Conservation (phyloP, 257 asterid genomes). For the Ocimum tenuiflorum region DNA sequence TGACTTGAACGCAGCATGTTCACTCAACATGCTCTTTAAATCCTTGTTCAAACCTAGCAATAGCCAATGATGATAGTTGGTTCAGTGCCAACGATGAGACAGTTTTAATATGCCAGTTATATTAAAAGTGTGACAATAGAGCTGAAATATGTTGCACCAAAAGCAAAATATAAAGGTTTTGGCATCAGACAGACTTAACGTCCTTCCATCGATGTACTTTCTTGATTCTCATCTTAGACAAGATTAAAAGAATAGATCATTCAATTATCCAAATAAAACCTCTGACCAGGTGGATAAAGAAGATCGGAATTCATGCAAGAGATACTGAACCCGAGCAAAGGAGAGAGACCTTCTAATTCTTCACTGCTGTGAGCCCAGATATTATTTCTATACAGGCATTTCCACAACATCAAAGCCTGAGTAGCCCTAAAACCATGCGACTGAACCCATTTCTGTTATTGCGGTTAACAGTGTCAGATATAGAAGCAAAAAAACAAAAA, state of each 20-base stretch:
- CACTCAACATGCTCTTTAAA: conserved; percentile 64
- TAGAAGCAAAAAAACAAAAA: background rate
- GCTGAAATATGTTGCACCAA: background rate
- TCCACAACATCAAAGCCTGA: conserved; percentile 97
- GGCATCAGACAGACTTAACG: background rate
- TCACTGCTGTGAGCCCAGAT: conserved; percentile 64
- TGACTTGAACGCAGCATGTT: conserved; percentile 61
- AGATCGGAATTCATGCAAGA: background rate
- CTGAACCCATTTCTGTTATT: conserved; percentile 73
- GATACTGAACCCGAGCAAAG: background rate
- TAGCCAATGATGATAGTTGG: conserved; percentile 4
- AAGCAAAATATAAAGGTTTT: background rate
- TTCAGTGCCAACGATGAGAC: conserved; percentile 3
- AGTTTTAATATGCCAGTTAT: background rate
- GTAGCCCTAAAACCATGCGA: conserved; percentile 78
- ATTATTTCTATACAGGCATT: conserved; percentile 68
- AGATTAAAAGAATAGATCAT: background rate
- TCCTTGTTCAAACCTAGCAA: conserved; percentile 81
- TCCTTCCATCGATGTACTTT: background rate
- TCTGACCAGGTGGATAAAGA: background rate
- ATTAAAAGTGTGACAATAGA: background rate
- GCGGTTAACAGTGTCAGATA: conserved; percentile 15
- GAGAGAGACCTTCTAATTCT: conserved; percentile 61
- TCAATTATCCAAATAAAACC: background rate
- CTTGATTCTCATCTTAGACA: background rate